A percentile compares a stretch with the other conserved stretches of the same genome.
These are phyloP conservation scores for Ceratocystis smalleyi DNA, from an alignment of 2,329 filamentous ascomycete genomes.

Conservation along the genomic window DNA sequence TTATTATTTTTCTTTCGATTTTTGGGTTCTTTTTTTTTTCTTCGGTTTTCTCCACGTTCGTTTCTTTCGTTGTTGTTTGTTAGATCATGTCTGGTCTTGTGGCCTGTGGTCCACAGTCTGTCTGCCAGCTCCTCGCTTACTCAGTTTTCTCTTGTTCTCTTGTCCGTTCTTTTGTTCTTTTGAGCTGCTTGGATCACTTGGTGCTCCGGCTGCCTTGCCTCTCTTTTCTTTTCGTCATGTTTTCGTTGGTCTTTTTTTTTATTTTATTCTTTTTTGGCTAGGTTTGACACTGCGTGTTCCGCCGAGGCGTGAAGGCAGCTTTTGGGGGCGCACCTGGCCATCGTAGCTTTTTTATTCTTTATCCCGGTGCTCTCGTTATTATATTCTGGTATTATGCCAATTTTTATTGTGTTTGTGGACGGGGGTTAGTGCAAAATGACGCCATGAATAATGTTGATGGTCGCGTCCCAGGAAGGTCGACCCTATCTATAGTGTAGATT, in stretches of 20 bases:
- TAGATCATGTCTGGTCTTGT: not conserved
- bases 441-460: no score
- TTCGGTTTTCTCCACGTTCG: not conserved
- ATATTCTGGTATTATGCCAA: no score
- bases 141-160: not conserved
- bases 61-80: not conserved
- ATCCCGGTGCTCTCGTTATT: no score
- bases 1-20: not conserved
- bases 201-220: not conserved
- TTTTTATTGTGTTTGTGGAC: no score
- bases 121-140: not conserved
- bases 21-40: constrained; percentile 5
- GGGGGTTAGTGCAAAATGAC: no score
- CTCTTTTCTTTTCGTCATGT: not conserved
- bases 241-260: not conserved
- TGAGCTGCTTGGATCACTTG: not conserved
- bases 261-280: not conserved
- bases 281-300: not conserved
- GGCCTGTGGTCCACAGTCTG: not conserved
- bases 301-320: no score
- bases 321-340: no score
- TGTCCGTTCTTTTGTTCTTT: constrained; percentile 1
- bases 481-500: no score
- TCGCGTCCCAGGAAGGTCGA: no score
- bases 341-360: no score